Conservation (phyloP, 371 early-diverging fungal genomes). For the Rhizopus arrhizus region DNA sequence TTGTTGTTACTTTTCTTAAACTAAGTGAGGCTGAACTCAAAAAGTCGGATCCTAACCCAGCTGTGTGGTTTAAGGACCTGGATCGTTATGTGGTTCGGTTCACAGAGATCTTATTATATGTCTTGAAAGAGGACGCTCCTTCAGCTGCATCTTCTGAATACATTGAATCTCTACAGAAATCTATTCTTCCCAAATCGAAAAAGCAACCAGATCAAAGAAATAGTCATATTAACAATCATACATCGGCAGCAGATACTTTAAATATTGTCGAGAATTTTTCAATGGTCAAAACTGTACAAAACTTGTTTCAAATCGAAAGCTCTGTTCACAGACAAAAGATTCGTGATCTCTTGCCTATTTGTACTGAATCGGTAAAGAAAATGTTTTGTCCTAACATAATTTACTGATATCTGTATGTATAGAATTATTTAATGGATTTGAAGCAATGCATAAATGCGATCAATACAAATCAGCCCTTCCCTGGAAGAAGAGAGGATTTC, state of each 20-base stretch:
- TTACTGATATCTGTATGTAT: slow-evolving; percentile 1
- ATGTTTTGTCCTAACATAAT: neutral
- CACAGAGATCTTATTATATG: slow-evolving; percentile 33
- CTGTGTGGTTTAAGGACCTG: slow-evolving; percentile 38
- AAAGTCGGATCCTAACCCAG: slow-evolving; percentile 40
- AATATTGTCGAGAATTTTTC: slow-evolving; percentile 46
- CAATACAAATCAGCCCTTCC: slow-evolving; percentile 50
- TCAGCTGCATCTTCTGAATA: slow-evolving; percentile 34
- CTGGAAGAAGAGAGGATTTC: slow-evolving; percentile 54
- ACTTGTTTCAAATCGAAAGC: slow-evolving; percentile 45
- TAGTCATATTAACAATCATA: slow-evolving; percentile 7
- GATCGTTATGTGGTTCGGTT: slow-evolving; percentile 38
- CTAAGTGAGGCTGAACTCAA: slow-evolving; percentile 42
- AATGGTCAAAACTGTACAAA: slow-evolving; percentile 48
- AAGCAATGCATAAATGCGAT: slow-evolving; percentile 54
- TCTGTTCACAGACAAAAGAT: slow-evolving; percentile 44
- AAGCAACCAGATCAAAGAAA: slow-evolving; percentile 24
- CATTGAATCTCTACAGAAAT: slow-evolving; percentile 33
- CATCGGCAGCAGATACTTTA: slow-evolving; percentile 25
- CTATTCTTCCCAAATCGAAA: slow-evolving; percentile 30
- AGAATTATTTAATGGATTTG: slow-evolving; percentile 49
- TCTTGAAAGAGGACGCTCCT: slow-evolving; percentile 43
- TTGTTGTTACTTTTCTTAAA: slow-evolving; percentile 37
- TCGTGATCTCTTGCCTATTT: slow-evolving; percentile 43
- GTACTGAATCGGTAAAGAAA: slow-evolving; percentile 49